phyloP scores from a whole-genome alignment of 352 stramenopile species.

The Phytophthora melonis region DNA sequence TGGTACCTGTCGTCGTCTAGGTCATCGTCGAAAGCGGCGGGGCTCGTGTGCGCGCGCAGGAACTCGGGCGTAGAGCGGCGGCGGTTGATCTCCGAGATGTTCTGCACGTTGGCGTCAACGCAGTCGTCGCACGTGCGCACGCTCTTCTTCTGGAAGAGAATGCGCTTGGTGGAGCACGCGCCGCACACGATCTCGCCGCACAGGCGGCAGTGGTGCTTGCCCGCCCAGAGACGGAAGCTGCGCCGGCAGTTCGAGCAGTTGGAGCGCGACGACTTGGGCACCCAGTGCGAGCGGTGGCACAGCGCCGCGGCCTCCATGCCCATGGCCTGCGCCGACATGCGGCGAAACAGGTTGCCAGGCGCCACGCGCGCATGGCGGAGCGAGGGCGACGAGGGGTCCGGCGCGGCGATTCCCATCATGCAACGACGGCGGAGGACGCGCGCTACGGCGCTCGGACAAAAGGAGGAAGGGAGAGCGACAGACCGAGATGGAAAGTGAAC shows the following conservation, averaged over 20 bases:
- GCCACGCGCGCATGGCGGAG: conserved; percentile 25
- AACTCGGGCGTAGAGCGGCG: conserved; percentile 51
- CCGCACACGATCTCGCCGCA: conserved; percentile 84
- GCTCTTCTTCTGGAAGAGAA: conserved; percentile 77
- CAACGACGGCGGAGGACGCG: not conserved
- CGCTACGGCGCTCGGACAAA: not conserved
- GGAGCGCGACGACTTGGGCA: conserved; percentile 73
- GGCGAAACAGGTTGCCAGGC: conserved; percentile 52
- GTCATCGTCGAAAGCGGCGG: conserved; percentile 15
- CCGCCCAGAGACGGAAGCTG: conserved; percentile 66
- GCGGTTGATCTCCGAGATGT: conserved; percentile 50
- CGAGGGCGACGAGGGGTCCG: conserved; percentile 7
- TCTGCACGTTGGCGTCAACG: conserved; percentile 68
- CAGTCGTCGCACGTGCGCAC: conserved; percentile 84
- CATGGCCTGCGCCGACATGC: conserved; percentile 70
- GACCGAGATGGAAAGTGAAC: conserved; percentile 34
- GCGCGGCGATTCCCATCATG: conserved; percentile 33
- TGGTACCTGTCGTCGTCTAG: conserved; percentile 21
- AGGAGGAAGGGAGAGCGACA: not conserved
- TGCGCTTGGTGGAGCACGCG: conserved; percentile 74
- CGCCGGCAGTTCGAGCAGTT: conserved; percentile 74
- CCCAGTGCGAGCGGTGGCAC: conserved; percentile 79
- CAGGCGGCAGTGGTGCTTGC: conserved; percentile 83
- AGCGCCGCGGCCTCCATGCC: conserved; percentile 74
- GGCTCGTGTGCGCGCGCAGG: conserved; percentile 34